Base-by-base conservation (phyloP, 2,329 filamentous ascomycete species). In the Sarocladiaceae sp. region DNA sequence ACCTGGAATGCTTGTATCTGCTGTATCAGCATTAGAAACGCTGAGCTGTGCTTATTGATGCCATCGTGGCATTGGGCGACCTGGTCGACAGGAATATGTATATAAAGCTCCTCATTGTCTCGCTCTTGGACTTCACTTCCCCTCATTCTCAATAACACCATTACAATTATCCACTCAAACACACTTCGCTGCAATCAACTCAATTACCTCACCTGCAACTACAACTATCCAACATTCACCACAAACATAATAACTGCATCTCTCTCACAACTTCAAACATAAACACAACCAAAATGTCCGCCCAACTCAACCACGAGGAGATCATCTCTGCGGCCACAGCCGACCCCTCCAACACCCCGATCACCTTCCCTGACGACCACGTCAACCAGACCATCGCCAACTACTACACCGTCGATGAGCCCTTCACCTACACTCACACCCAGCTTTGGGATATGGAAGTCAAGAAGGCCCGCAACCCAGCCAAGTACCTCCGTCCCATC, bases 391-490 rank as follows among this genome's bases (percentile, higher is more conserved):
- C 55, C 51, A 51, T 58, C 50, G 37, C 36, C 26, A 10, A 40
- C 11, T n/a, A 36, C 42, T 58, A 58, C 49, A 55, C 47, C 8
- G 53, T 54, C 26, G 55, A 56, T 20, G 35, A 54, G 29, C 48
- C 54, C 12, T 52, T 57, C 42, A 54, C 53, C 15, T 58, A 58
- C 49, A 55, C 56, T 10, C 56, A 42, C 36, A 51, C 53, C 4
- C 56, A 57, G 22, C 47, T 57, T 13, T 57, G 56, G 56, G 55
- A 58, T 48, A 58, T 57, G 56, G 53, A 58, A 29, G 40, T 52
- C 12, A 54, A 52, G 22, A 58, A 58, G 28, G 55, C 55, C 5
- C 52, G 52, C 52, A 52, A 57, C 44, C 56, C 56, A 15, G 52
- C 36, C 20, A 56, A 52, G 17, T 58, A 54, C 33, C 33, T 58